phyloP scores from a whole-genome alignment of 805 yeast genomes.

The Ogataea nakhonphanomensis region DNA sequence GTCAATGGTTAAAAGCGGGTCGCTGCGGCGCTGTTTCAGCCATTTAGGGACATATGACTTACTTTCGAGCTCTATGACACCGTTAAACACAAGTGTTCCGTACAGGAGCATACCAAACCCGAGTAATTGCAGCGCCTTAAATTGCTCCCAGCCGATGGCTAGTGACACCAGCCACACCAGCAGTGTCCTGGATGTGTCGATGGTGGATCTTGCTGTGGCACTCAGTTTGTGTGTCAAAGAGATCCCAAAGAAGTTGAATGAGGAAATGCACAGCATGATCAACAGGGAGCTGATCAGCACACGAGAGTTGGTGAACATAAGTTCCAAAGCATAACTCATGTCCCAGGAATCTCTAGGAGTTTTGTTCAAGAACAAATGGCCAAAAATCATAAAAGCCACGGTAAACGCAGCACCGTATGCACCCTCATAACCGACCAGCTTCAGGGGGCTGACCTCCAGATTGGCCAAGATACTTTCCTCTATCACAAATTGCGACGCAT shows the following conservation, averaged over 20 bases:
- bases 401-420: slow-evolving; percentile 55
- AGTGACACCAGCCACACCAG: slow-evolving; percentile 74
- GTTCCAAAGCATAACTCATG: slow-evolving; percentile 44
- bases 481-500: slow-evolving; percentile 73
- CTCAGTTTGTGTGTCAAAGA: slow-evolving; percentile 61
- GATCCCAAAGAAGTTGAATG: slow-evolving; percentile 72
- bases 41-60: slow-evolving; percentile 45
- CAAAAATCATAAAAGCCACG: slow-evolving; percentile 40
- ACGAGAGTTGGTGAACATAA: slow-evolving; percentile 41
- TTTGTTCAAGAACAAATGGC: slow-evolving; percentile 37
- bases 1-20: slow-evolving; percentile 33
- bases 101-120: slow-evolving; percentile 64
- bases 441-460: slow-evolving; percentile 55
- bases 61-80: slow-evolving; percentile 53
- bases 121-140: slow-evolving; percentile 54
- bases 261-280: slow-evolving; percentile 69
- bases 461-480: slow-evolving; percentile 65
- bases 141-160: slow-evolving; percentile 70
- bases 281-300: slow-evolving; percentile 54
- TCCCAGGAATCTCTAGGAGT: slow-evolving; percentile 54
- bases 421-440: slow-evolving; percentile 74
- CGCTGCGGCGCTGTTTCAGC: slow-evolving; percentile 33
- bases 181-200: slow-evolving; percentile 73
- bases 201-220: slow-evolving; percentile 76
- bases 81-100: slow-evolving; percentile 75